Percentiles rank a stretch among this genome's conserved stretches.
phyloP scores from a whole-genome alignment of 176 grass and related monocot species.

The Carex myosuroides region DNA sequence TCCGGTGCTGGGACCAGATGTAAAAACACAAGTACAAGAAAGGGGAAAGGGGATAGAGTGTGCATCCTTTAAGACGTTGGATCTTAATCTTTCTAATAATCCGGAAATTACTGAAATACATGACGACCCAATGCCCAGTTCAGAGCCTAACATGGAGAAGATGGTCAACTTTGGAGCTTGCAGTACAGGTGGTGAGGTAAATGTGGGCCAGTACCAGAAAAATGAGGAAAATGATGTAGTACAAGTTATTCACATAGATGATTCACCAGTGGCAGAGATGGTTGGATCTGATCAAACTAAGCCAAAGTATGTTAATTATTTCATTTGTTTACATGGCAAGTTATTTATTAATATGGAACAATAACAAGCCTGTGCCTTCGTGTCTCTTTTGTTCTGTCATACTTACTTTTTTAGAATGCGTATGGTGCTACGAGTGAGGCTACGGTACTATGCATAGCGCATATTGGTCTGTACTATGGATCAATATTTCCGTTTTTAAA shows the following conservation, averaged over 20 bases:
- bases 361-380: not conserved
- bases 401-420: not conserved
- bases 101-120: conserved; percentile 66
- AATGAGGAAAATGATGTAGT: conserved; percentile 36
- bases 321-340: not conserved
- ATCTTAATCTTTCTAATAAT: conserved; percentile 73
- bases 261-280: conserved; percentile 44
- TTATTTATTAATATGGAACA: not conserved
- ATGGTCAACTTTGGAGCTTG: conserved; percentile 39
- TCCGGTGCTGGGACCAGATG: conserved; percentile 20
- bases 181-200: not conserved
- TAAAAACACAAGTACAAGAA: conserved; percentile 25
- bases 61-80: conserved; percentile 78
- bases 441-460: too few species aligned
- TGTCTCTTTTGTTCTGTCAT: not conserved
- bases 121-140: conserved; percentile 37
- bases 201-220: conserved; percentile 28
- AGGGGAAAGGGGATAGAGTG: conserved; percentile 36
- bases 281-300: conserved; percentile 42
- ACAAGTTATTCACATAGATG: conserved; percentile 81
- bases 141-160: conserved; percentile 36
- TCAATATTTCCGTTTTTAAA: too few species aligned
- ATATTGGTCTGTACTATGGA: too few species aligned
- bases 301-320: conserved; percentile 53
- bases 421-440: not conserved